Conservation (phyloP, 352 stramenopile species). For the Phytophthora tubulina region DNA sequence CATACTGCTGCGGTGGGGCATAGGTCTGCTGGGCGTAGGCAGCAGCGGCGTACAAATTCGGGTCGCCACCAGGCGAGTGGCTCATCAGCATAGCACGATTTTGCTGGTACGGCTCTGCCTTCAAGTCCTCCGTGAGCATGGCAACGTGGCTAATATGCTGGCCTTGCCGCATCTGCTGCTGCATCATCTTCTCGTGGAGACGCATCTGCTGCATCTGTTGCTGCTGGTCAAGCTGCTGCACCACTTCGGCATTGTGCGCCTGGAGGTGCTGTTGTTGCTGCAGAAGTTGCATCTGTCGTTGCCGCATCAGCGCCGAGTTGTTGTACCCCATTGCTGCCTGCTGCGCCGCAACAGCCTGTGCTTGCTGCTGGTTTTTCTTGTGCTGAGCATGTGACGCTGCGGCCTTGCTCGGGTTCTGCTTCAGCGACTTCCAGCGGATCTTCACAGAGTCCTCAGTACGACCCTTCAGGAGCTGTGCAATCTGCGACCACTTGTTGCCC, state of each 20-base stretch:
- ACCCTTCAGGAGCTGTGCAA: constrained; percentile 93
- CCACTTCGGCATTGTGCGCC: constrained; percentile 65
- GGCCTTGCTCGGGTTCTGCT: constrained; percentile 87
- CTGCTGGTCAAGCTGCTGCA: constrained; percentile 75
- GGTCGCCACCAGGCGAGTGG: constrained; percentile 42
- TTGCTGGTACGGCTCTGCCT: constrained; percentile 50
- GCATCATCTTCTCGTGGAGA: constrained; percentile 70
- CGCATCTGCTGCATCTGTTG: constrained; percentile 81
- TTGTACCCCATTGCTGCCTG: constrained; percentile 63
- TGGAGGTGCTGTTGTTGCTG: constrained; percentile 81
- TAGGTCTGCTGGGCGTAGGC: constrained; percentile 47
- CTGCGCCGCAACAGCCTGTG: constrained; percentile 49
- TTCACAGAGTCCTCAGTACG: constrained; percentile 95
- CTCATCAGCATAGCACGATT: constrained; percentile 42
- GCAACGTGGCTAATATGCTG: constrained; percentile 57
- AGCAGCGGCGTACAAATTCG: constrained; percentile 47
- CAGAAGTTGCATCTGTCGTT: constrained; percentile 74
- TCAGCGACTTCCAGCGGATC: constrained; percentile 92
- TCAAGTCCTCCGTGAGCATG: constrained; percentile 51
- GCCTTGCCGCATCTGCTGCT: constrained; percentile 76
- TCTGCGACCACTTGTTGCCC: constrained; percentile 97
- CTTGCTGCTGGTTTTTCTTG: constrained; percentile 82
- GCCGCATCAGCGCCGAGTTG: constrained; percentile 71
- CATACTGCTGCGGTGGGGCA: constrained; percentile 44
- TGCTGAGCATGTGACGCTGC: constrained; percentile 78